A percentile compares a stretch with the other conserved stretches of the same genome.
Conservation (phyloP, 2,329 filamentous ascomycete species). For the Penicillium capsulatum region DNA sequence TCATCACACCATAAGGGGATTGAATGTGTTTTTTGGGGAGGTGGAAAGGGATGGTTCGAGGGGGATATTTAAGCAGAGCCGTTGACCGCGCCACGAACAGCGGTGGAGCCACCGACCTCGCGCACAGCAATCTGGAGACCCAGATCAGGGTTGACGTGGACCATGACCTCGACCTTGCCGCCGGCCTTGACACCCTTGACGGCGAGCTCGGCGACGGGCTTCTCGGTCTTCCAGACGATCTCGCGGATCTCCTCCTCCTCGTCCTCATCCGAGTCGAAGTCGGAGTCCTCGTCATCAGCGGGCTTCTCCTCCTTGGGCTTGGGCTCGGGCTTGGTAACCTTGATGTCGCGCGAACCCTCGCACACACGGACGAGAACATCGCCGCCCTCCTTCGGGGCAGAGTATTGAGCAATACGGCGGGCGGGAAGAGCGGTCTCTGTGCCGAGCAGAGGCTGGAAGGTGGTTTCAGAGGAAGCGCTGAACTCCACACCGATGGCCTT, state of each 20-base stretch:
- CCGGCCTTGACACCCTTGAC: slow-evolving; percentile 81
- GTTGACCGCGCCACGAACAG: slow-evolving; percentile 63
- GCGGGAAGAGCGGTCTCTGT: slow-evolving; percentile 87
- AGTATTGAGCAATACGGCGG: slow-evolving; percentile 75
- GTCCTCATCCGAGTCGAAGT: slow-evolving; percentile 58
- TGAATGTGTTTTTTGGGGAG: slow-evolving; percentile 10
- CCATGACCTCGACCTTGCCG: slow-evolving; percentile 86
- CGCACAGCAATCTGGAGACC: slow-evolving; percentile 73
- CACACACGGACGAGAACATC: slow-evolving; percentile 84
- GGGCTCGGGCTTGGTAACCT: slow-evolving; percentile 81
- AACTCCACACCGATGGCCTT: slow-evolving; percentile 84
- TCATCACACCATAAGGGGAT: slow-evolving; percentile 26
- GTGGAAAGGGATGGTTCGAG: not conserved
- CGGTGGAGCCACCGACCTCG: slow-evolving; percentile 83
- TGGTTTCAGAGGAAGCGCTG: slow-evolving; percentile 56
- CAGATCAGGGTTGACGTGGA: slow-evolving; percentile 80
- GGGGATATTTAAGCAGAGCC: slow-evolving; percentile 22
- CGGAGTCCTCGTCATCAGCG: slow-evolving; percentile 58
- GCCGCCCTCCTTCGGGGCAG: slow-evolving; percentile 72
- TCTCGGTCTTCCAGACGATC: slow-evolving; percentile 87
- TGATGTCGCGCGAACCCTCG: slow-evolving; percentile 87
- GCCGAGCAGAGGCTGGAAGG: slow-evolving; percentile 76
- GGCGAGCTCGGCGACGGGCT: slow-evolving; percentile 76
- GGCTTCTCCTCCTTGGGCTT: slow-evolving; percentile 63
- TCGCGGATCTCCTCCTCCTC: slow-evolving; percentile 83